Evolutionary conservation across 352 stramenopile species (phyloP), one percentile per base, ranked within the genome.

Genomic region (Elongisporangium undulatum): DNA sequence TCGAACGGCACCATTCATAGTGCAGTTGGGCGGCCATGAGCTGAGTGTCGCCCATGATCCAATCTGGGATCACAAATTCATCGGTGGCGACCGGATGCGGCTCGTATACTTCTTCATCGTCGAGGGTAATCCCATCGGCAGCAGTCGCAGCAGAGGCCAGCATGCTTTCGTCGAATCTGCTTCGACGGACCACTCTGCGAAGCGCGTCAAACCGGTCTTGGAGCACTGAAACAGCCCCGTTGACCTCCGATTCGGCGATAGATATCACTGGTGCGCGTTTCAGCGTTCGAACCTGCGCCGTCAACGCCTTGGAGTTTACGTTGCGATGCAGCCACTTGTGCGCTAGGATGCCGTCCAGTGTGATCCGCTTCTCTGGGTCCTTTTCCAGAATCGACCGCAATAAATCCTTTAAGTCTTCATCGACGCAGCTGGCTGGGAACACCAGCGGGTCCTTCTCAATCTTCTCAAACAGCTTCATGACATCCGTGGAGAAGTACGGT

Each of bases 401-500:
- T 51, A 97, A 66, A 51, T 95, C 79, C 34, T 82, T 86, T 0
- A 84, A 57, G n/a, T 87, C 75, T 1, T 74, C 69, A 38, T 86
- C 76, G 26, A 69, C 61, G 34, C 74, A 86, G 2, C 21, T 69
- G 0, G 69, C 12, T 9, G 82, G 79, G 41, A 89, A 91, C 6
- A 71, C 62, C 3, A 91, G 23, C 1, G 71, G 62, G 21, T 87
- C 81, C 1, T 63, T 67, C 49, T 94, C 79, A 53, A 97, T 97
- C 52, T 96, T 94, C 21, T 96, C 89, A 69, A 98, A 98, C 8
- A 98, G 67, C 39, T 82, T 67, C 7, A 82, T 70, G 9, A 94
- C 87, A 62, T 97, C 92, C 20, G 58, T 73, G 22, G 95, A 88
- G 65, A 94, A 93, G 65, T 95, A 98, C 0, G 92, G 92, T 49